Evolutionary conservation across 1,284 basidiomycete species (phyloP).

Genomic region (Fomitiporia mediterranea): DNA sequence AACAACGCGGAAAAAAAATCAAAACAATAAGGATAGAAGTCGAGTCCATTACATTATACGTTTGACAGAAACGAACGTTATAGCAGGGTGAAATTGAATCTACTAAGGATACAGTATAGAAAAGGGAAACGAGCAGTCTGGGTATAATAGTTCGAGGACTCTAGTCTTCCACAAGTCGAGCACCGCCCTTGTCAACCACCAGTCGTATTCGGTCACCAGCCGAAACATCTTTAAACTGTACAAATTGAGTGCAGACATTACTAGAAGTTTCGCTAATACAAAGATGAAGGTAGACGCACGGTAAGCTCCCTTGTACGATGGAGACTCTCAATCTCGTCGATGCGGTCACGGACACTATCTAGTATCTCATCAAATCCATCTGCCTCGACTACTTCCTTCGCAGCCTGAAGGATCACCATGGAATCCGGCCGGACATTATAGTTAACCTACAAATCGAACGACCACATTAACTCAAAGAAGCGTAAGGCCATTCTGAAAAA

Average conservation of each 20-base stretch:
- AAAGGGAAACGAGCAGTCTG: too few species aligned
- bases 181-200: constrained; percentile 57
- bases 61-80: too few species aligned
- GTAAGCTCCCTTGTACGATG: constrained; percentile 69
- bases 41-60: too few species aligned
- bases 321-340: constrained; percentile 71
- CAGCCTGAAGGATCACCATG: constrained; percentile 66
- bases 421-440: constrained; percentile 79
- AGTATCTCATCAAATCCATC: constrained; percentile 72
- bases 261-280: neutral
- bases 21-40: too few species aligned
- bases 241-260: neutral
- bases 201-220: constrained; percentile 55
- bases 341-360: constrained; percentile 62
- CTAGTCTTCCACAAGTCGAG: constrained; percentile 28
- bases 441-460: constrained; percentile 44
- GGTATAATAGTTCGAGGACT: too few species aligned
- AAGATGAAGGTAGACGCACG: constrained; percentile 36
- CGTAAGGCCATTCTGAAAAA: constrained; percentile 17
- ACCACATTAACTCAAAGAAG: neutral
- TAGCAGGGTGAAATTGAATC: too few species aligned
- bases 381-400: constrained; percentile 61
- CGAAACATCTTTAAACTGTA: constrained; percentile 61
- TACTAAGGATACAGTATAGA: too few species aligned
- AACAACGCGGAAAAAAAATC: too few species aligned